These are phyloP conservation scores for Vaccinium macrocarpon DNA, from an alignment of 148 eudicot species.

Conservation along the genomic window DNA sequence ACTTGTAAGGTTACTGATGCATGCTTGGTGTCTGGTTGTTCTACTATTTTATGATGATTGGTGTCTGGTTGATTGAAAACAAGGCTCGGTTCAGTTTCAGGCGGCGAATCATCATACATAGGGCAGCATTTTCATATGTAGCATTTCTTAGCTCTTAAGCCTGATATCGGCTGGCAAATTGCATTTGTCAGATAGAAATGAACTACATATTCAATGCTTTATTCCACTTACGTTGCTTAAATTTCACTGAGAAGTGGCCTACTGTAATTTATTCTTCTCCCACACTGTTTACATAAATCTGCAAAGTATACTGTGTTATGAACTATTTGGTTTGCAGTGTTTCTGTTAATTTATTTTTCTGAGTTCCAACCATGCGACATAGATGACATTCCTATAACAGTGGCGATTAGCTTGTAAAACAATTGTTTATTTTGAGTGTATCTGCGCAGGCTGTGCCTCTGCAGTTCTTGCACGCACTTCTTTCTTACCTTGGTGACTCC, in stretches of 20 bases:
- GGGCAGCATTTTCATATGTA: not conserved
- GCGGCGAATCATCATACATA: not conserved
- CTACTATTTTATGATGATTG: not conserved
- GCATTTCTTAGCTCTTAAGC: slow-evolving; percentile 6
- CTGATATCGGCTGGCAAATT: not conserved
- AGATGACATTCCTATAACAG: not conserved
- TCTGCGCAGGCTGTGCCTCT: slow-evolving; percentile 87
- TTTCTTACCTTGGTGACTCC: slow-evolving; percentile 90
- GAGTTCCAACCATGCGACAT: not conserved
- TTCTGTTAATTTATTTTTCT: not conserved
- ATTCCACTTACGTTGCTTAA: not conserved
- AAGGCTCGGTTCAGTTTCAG: too few relatives aligned
- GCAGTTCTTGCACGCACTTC: slow-evolving; percentile 36
- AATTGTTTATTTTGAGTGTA: not conserved
- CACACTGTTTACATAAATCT: not conserved
- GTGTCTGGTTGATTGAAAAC: too few relatives aligned
- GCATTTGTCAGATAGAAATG: not conserved
- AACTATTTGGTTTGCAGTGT: not conserved
- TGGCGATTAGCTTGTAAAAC: slow-evolving; percentile 14
- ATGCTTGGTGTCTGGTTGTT: slow-evolving; percentile 7
- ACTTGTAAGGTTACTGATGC: not conserved
- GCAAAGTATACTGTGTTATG: not conserved
- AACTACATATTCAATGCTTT: not conserved
- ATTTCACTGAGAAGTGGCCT: slow-evolving; percentile 11
- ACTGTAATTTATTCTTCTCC: not conserved